Evolutionary conservation across 176 grass and related monocot species (phyloP), one percentile per base, ranked within the genome.

Genomic region (Eleusine indica): DNA sequence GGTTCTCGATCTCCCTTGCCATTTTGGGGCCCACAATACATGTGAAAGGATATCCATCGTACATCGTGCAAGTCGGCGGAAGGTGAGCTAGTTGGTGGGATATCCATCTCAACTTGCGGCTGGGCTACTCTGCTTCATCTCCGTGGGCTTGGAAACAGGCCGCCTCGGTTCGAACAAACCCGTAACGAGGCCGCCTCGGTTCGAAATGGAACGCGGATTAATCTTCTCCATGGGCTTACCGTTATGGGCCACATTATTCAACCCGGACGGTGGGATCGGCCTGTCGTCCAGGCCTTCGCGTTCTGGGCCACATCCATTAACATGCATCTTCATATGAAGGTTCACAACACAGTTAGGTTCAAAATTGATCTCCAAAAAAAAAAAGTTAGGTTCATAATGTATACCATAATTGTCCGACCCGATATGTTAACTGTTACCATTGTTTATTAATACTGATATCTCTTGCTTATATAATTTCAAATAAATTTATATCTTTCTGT

Each of bases 21-120:
- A 1, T 3, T 32, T 43, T 18, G 21, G 62, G 37, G 21, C 83
- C 73, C 74, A 60, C 17, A 4, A 6, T 10, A 18, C 74, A 85
- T 85, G 73, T 57, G 73, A 69, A 42, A 29, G 61, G 48, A 58
- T 58, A 69, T 35, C 63, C 47, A 30, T 30, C n/a, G 22, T 9
- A 9, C 32, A 2, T 0, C 73, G 8, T 7, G 64, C 64, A 30
- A 65, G 37, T 42, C 14, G 29, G 29, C 38, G 44, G 49, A 38
- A 65, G 29, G 0, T 19, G 21, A 60, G 57, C 54, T 60, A 21
- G 14, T 58, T 58, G 37, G 51, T 5, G 9, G 80, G 68, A 0
- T 25, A 25, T 25, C 44, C 43, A 68, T 0, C 66, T 54, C 78
- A 39, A 43, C 47, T 28, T 41, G 65, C 12, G 19, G 64, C 19